phyloP scores from a whole-genome alignment of 345 rosid genomes.

The Hibiscus trionum region DNA sequence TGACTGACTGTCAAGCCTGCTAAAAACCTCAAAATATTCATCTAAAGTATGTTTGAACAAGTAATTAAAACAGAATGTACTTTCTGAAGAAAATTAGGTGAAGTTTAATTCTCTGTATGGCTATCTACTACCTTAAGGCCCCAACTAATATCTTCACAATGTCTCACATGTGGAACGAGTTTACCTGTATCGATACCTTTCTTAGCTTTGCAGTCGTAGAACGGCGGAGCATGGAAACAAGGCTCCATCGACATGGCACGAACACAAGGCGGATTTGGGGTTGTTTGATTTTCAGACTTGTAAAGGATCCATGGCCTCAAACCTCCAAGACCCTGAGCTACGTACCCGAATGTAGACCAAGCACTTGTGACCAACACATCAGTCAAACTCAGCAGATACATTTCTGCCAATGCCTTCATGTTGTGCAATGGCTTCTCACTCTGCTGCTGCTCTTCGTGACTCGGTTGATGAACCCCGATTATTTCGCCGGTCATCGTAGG shows the following conservation, averaged over 20 bases:
- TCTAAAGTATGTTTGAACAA: too few relatives aligned
- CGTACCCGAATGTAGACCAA: slow-evolving; percentile 76
- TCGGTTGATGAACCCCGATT: slow-evolving; percentile 13
- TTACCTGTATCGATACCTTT: slow-evolving; percentile 45
- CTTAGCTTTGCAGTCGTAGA: slow-evolving; percentile 59
- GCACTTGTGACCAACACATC: slow-evolving; percentile 57
- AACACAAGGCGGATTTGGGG: slow-evolving; percentile 43
- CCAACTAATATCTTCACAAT: slow-evolving; percentile 73
- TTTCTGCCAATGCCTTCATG: slow-evolving; percentile 67
- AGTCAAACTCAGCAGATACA: slow-evolving; percentile 54
- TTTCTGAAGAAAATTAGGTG: not conserved
- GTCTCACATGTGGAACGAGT: slow-evolving; percentile 52
- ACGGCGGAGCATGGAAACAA: slow-evolving; percentile 76
- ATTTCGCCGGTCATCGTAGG: slow-evolving; percentile 37
- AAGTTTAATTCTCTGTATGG: not conserved
- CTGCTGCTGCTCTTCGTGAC: too few relatives aligned
- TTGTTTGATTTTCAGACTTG: slow-evolving; percentile 46
- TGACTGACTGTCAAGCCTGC: slow-evolving; percentile 81
- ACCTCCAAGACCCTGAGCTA: slow-evolving; percentile 71
- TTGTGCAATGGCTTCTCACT: slow-evolving; percentile 31
- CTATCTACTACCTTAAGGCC: slow-evolving; percentile 63
- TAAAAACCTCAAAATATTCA: slow-evolving; percentile 29
- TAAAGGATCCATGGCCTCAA: slow-evolving; percentile 62
- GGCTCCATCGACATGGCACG: slow-evolving; percentile 67
- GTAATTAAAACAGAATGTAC: too few relatives aligned